These are phyloP conservation scores for Phytopythium montanum DNA, from an alignment of 352 stramenopile genomes.

Conservation along the genomic window DNA sequence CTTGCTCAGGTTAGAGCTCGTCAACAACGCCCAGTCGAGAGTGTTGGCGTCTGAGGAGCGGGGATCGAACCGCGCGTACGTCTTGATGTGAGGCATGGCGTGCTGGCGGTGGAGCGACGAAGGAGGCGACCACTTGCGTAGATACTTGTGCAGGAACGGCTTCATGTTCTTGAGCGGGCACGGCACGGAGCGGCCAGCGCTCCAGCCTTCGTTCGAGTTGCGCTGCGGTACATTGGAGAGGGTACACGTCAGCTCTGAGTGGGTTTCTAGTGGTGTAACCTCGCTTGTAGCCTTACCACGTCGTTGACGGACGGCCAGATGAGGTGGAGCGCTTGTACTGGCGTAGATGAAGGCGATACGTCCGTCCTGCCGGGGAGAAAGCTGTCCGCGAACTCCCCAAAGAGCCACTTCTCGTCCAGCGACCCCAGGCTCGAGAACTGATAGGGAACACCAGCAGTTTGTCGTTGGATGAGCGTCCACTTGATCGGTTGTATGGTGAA, in stretches of 20 bases:
- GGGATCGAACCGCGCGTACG: slow-evolving; percentile 59
- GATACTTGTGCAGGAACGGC: slow-evolving; percentile 80
- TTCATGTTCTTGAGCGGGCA: slow-evolving; percentile 87
- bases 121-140: slow-evolving; percentile 73
- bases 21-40: slow-evolving; percentile 74
- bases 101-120: slow-evolving; percentile 53
- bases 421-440: slow-evolving; percentile 83
- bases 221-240: slow-evolving; percentile 23
- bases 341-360: slow-evolving; percentile 22
- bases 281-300: slow-evolving; percentile 37
- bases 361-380: slow-evolving; percentile 47
- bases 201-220: slow-evolving; percentile 82
- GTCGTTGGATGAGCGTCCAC: background rate
- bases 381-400: slow-evolving; percentile 64
- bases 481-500: too few relatives aligned
- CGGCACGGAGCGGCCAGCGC: slow-evolving; percentile 58
- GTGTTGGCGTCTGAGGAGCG: slow-evolving; percentile 18
- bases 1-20: slow-evolving; percentile 82
- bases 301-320: slow-evolving; percentile 81
- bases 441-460: background rate
- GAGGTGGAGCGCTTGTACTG: slow-evolving; percentile 60
- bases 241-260: background rate
- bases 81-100: slow-evolving; percentile 85
- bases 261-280: background rate
- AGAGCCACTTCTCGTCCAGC: slow-evolving; percentile 81